Percentiles rank a stretch among this genome's conserved stretches.
Evolutionary conservation across 768 basidiomycete species (phyloP).

Genomic region (Leccinum fibrillosum): DNA sequence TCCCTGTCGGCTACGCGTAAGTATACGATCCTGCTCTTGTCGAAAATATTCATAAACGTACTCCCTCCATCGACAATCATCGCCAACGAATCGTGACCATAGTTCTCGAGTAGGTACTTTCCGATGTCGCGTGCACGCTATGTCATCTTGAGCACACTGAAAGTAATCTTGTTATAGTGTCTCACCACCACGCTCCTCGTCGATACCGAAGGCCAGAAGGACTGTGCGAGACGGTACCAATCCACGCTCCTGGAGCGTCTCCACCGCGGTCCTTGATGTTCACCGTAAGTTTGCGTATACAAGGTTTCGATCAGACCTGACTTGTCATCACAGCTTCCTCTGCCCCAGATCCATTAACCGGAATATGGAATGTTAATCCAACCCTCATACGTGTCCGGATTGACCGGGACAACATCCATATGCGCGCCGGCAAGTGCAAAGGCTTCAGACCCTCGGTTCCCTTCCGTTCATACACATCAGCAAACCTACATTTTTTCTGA

Average conservation of each 20-base stretch:
- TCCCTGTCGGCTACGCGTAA: no score
- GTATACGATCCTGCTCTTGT: no score
- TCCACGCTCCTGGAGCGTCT: conserved; percentile 25
- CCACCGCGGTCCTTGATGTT: conserved; percentile 21
- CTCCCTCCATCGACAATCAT: no score
- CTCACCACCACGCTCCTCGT: conserved; percentile 37
- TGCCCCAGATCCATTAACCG: not conserved
- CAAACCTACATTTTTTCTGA: no score
- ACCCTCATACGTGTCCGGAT: conserved; percentile 20
- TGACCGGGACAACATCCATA: conserved; percentile 50
- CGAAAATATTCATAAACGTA: no score
- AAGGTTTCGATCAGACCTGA: conserved; percentile 31
- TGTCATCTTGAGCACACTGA: not conserved
- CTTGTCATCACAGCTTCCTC: not conserved
- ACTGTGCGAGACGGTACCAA: conserved; percentile 30
- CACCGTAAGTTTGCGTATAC: conserved; percentile 14
- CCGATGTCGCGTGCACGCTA: no score
- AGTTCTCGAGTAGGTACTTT: no score
- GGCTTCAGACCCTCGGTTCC: conserved; percentile 55
- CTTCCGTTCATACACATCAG: conserved; percentile 46
- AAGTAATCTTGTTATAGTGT: conserved; percentile 28
- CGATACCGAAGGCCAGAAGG: conserved; percentile 39
- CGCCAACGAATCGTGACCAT: no score
- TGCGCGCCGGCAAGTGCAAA: conserved; percentile 46
- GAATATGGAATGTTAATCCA: conserved; percentile 35